Conservation (phyloP, 1,139 yeast genomes). For the Sugiyamaella castrensis region DNA sequence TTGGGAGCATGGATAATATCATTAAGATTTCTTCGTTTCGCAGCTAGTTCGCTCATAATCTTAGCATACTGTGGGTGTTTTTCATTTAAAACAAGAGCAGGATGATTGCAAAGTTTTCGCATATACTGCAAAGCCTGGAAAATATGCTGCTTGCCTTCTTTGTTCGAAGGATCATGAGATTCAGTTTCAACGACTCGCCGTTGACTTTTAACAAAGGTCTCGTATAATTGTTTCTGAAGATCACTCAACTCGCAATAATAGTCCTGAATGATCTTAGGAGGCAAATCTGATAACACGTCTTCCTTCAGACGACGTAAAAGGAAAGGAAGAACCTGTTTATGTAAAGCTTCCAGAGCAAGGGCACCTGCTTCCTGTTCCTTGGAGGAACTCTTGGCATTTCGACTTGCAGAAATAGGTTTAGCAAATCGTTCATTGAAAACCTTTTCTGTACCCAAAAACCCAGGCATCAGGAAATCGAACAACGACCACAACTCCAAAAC, state of each 20-base stretch:
- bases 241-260: slow-evolving; percentile 95
- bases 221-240: slow-evolving; percentile 80
- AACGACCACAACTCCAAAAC: slow-evolving; percentile 96
- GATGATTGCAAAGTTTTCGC: slow-evolving; percentile 97
- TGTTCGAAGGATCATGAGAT: slow-evolving; percentile 40
- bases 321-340: slow-evolving; percentile 94
- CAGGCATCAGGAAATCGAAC: slow-evolving; percentile 98
- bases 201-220: slow-evolving; percentile 88
- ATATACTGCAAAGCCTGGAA: slow-evolving; percentile 97
- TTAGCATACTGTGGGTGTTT: slow-evolving; percentile 79
- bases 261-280: slow-evolving; percentile 98
- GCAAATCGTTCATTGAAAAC: slow-evolving; percentile 93
- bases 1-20: slow-evolving; percentile 91
- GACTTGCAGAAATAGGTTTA: slow-evolving; percentile 92
- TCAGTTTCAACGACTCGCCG: slow-evolving; percentile 68
- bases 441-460: slow-evolving; percentile 93
- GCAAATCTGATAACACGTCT: slow-evolving; percentile 91
- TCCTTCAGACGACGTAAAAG: slow-evolving; percentile 94
- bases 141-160: slow-evolving; percentile 77
- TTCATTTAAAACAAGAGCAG: slow-evolving; percentile 83
- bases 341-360: slow-evolving; percentile 89
- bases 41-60: slow-evolving; percentile 57
- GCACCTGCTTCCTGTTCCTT: slow-evolving; percentile 98
- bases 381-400: slow-evolving; percentile 86
- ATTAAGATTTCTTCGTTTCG: slow-evolving; percentile 57